Conservation (phyloP, 2,329 filamentous ascomycete genomes). For the Colletotrichum euphorbiae region DNA sequence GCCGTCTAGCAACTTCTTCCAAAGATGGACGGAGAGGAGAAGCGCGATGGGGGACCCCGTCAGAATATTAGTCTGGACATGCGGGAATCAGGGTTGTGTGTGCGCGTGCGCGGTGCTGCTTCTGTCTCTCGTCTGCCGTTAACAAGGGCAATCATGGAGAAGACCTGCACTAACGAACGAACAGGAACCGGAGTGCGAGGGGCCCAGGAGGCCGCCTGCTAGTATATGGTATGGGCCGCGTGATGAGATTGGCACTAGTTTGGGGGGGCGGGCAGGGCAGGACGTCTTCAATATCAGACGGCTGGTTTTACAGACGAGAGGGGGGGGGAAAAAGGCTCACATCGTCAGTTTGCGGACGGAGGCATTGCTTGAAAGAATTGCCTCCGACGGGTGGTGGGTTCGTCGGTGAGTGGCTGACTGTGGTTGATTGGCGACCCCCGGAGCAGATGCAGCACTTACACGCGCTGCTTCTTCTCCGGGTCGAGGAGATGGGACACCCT, state of each 20-base stretch:
- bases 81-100: background rate
- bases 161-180: background rate
- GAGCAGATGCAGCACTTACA: constrained; percentile 9
- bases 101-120: background rate
- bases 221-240: background rate
- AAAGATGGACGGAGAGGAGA: too few species aligned
- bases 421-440: constrained; percentile 13
- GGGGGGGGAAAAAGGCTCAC: background rate
- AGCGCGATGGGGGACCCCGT: background rate
- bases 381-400: too few species aligned
- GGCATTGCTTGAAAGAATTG: too few species aligned
- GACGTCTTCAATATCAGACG: constrained; percentile 7
- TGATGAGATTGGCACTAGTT: constrained; percentile 31
- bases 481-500: constrained; percentile 2
- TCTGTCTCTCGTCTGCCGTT: background rate
- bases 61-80: background rate
- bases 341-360: too few species aligned
- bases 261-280: background rate
- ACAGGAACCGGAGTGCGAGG: constrained; percentile 14
- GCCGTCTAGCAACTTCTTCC: constrained; percentile 2
- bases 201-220: constrained; percentile 20
- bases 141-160: constrained; percentile 32
- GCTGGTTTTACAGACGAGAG: background rate
- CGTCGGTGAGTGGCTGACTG: background rate
- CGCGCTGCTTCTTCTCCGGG: background rate